Percentiles rank a stretch among this genome's conserved stretches.
These are phyloP conservation scores for Ceratocystis smalleyi DNA, from an alignment of 2,329 filamentous ascomycete species.

Conservation along the genomic window DNA sequence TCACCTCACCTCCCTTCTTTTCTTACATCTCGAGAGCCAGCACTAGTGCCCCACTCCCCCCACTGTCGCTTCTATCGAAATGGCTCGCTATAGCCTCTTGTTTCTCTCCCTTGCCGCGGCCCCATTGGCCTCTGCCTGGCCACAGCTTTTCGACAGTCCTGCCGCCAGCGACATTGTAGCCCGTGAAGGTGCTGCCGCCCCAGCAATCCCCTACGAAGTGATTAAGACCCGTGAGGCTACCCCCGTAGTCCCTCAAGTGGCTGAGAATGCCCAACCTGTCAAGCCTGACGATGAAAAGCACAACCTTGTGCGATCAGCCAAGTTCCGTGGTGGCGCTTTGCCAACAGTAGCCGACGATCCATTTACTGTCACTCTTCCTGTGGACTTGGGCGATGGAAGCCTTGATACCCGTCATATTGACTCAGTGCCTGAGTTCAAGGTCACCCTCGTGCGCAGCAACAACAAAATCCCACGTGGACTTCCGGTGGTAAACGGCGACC, in stretches of 20 bases:
- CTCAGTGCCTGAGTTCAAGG: not conserved
- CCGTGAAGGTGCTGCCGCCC: not conserved
- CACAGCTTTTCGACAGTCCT: conserved; percentile 15
- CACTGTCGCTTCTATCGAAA: not conserved
- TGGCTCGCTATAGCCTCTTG: conserved; percentile 10
- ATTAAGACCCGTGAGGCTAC: not conserved
- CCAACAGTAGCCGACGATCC: conserved; percentile 2
- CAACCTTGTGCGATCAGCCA: conserved; percentile 2
- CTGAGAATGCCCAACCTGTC: not conserved
- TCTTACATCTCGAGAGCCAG: not conserved
- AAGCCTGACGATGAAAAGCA: not conserved
- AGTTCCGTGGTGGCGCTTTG: conserved; percentile 6
- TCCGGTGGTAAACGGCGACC: conserved; percentile 12
- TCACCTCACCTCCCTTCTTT: not conserved
- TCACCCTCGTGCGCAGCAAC: conserved; percentile 11
- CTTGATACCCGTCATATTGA: not conserved
- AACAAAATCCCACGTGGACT: conserved; percentile 6
- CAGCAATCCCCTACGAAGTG: not conserved
- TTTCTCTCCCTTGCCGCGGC: conserved; percentile 7
- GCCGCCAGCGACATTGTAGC: not conserved
- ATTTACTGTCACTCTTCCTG: conserved; percentile 10
- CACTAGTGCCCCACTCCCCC: not conserved
- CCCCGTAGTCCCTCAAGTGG: not conserved
- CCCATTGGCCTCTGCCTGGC: conserved; percentile 14
- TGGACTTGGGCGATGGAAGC: not conserved